Evolutionary conservation across 2,329 filamentous ascomycete genomes (phyloP).

Genomic region (Calonectria henricotiae): DNA sequence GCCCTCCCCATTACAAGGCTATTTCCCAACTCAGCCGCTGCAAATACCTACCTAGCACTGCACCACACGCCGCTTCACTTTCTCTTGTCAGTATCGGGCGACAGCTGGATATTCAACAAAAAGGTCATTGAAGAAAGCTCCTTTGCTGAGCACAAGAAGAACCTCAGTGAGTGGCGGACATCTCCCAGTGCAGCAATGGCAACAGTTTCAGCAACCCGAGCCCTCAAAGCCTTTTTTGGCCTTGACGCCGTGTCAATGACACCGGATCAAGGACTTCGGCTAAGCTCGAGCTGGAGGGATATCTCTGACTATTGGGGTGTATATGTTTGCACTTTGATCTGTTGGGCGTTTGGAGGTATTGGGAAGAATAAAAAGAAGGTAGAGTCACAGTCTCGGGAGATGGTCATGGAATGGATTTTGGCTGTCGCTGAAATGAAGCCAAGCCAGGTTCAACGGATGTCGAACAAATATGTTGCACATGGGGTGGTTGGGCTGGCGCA

Average conservation of each 20-base stretch:
- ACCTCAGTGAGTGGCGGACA: constrained; percentile 65
- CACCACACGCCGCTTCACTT: constrained; percentile 73
- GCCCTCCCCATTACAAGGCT: constrained; percentile 57
- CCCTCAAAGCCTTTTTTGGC: constrained; percentile 65
- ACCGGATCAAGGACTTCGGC: background rate
- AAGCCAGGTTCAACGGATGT: constrained; percentile 59
- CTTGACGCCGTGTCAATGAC: constrained; percentile 38
- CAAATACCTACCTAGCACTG: constrained; percentile 71
- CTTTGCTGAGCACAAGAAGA: constrained; percentile 66
- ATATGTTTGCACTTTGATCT: constrained; percentile 73
- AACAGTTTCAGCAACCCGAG: constrained; percentile 67
- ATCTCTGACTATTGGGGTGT: constrained; percentile 71
- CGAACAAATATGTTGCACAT: constrained; percentile 62
- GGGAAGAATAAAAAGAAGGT: constrained; percentile 44
- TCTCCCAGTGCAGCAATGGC: constrained; percentile 65
- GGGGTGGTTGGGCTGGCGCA: constrained; percentile 67
- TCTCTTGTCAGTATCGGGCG: constrained; percentile 72
- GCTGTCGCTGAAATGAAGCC: constrained; percentile 61
- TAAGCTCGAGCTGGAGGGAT: constrained; percentile 53
- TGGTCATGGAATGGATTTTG: constrained; percentile 59
- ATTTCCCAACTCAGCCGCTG: constrained; percentile 65
- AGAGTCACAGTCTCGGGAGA: constrained; percentile 49
- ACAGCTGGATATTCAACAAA: constrained; percentile 72
- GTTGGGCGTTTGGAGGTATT: constrained; percentile 70
- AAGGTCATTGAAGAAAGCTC: constrained; percentile 65